Conservation (phyloP, 176 grass and related monocot species). For the Panicum miliaceum region DNA sequence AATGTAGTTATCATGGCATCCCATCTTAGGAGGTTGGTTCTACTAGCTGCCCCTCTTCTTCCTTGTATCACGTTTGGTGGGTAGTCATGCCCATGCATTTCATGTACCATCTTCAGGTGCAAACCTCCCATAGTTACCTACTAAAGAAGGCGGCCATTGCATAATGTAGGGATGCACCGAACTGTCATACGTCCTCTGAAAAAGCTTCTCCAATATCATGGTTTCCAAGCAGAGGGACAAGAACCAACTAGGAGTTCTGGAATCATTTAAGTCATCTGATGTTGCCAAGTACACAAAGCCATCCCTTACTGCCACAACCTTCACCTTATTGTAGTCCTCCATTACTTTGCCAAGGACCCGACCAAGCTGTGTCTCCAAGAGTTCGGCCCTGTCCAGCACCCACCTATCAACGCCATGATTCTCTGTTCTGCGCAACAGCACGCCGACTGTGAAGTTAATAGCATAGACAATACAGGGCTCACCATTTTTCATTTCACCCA, state of each 20-base stretch:
- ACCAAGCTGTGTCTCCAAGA: not conserved
- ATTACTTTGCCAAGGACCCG: not conserved
- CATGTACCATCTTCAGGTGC: slow-evolving; percentile 1
- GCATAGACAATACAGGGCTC: not conserved
- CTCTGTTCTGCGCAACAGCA: not conserved
- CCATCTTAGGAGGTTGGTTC: not conserved
- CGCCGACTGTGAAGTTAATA: not conserved
- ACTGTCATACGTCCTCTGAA: not conserved
- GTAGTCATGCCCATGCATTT: not conserved
- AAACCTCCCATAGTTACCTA: slow-evolving; percentile 19
- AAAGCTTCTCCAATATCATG: slow-evolving; percentile 2
- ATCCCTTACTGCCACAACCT: not conserved
- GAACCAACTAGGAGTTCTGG: not conserved
- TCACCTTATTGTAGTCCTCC: not conserved
- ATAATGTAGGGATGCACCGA: slow-evolving; percentile 16
- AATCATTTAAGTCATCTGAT: not conserved
- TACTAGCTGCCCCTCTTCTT: not conserved
- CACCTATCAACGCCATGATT: slow-evolving; percentile 6
- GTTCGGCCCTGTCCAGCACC: not conserved
- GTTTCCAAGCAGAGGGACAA: slow-evolving; percentile 30
- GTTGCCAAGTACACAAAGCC: slow-evolving; percentile 1
- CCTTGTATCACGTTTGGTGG: not conserved
- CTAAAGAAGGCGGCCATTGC: slow-evolving; percentile 25
- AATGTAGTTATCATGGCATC: not conserved
- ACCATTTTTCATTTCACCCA: not conserved